A percentile compares a stretch with the other conserved stretches of the same genome.
phyloP scores from a whole-genome alignment of 2,329 filamentous ascomycete species.

The Tolypocladium nubicola region DNA sequence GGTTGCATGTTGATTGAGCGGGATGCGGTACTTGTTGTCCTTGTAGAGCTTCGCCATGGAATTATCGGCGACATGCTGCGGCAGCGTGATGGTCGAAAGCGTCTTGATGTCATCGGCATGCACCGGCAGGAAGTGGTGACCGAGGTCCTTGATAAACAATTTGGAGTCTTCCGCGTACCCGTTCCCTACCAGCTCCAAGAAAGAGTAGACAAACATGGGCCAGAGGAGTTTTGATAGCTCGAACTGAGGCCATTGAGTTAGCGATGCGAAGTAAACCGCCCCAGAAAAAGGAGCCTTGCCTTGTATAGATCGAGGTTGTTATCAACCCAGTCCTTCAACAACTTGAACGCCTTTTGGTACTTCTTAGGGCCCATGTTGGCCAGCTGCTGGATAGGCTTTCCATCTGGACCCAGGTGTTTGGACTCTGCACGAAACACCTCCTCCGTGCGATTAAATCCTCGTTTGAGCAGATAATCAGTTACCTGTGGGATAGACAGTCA shows the following conservation, averaged over 20 bases:
- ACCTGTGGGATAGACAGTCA: conserved; percentile 35
- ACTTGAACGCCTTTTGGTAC: conserved; percentile 63
- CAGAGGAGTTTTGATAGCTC: conserved; percentile 82
- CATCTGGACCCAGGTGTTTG: conserved; percentile 69
- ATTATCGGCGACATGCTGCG: conserved; percentile 71
- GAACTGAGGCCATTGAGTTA: conserved; percentile 39
- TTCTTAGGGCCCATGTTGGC: conserved; percentile 66
- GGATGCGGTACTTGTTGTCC: conserved; percentile 79
- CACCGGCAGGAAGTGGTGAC: conserved; percentile 59
- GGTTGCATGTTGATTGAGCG: conserved; percentile 77
- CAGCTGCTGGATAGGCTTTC: conserved; percentile 58
- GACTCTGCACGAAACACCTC: conserved; percentile 88
- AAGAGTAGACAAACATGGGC: conserved; percentile 92
- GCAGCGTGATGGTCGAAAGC: conserved; percentile 63
- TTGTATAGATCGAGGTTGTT: conserved; percentile 93
- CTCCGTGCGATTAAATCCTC: conserved; percentile 88
- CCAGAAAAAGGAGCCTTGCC: conserved; percentile 30
- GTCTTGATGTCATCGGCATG: conserved; percentile 72
- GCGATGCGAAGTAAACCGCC: background rate
- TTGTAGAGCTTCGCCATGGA: conserved; percentile 70
- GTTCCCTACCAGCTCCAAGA: conserved; percentile 65
- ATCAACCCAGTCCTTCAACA: conserved; percentile 76
- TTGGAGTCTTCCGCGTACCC: conserved; percentile 63
- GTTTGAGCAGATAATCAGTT: conserved; percentile 91
- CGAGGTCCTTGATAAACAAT: conserved; percentile 60